phyloP scores from a whole-genome alignment of 1,284 basidiomycete species.

The Pseudozyma sp. region DNA sequence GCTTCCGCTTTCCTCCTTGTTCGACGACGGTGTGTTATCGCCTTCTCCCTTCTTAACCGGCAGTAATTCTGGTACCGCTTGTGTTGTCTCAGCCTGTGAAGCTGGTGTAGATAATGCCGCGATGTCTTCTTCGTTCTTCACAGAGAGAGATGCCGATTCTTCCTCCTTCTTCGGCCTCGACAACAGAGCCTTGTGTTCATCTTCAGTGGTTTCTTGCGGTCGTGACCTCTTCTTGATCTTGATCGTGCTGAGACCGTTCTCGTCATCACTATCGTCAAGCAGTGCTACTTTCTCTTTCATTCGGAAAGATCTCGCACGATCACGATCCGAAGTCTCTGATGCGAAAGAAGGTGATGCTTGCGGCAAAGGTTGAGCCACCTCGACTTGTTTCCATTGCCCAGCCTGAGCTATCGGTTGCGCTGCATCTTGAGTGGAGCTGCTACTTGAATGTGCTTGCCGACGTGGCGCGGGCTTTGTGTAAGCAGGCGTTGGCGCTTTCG shows the following conservation, averaged over 20 bases:
- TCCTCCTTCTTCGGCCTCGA: slow-evolving; percentile 20
- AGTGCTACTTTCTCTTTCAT: slow-evolving; percentile 43
- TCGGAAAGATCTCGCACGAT: slow-evolving; percentile 52
- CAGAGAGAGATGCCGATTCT: neutral
- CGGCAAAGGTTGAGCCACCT: slow-evolving; percentile 66
- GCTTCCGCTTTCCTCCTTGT: slow-evolving; percentile 5
- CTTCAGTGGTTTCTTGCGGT: neutral
- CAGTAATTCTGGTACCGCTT: neutral
- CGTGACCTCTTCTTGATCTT: slow-evolving; percentile 53
- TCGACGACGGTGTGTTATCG: too few species aligned
- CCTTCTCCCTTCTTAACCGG: slow-evolving; percentile 10
- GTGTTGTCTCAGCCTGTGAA: slow-evolving; percentile 1
- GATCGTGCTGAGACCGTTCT: slow-evolving; percentile 33
- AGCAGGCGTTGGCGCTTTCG: neutral
- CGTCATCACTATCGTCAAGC: slow-evolving; percentile 40
- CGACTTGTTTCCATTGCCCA: slow-evolving; percentile 86
- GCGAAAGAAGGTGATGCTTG: slow-evolving; percentile 7
- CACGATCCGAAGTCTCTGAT: slow-evolving; percentile 31
- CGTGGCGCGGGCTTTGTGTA: neutral
- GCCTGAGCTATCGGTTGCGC: slow-evolving; percentile 77
- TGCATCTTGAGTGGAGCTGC: slow-evolving; percentile 74
- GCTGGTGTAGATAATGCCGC: neutral
- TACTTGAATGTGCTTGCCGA: neutral
- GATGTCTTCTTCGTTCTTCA: slow-evolving; percentile 9
- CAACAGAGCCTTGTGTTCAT: neutral